Conservation (phyloP, 352 stramenopile genomes). For the Phytophthora pistaciae region DNA sequence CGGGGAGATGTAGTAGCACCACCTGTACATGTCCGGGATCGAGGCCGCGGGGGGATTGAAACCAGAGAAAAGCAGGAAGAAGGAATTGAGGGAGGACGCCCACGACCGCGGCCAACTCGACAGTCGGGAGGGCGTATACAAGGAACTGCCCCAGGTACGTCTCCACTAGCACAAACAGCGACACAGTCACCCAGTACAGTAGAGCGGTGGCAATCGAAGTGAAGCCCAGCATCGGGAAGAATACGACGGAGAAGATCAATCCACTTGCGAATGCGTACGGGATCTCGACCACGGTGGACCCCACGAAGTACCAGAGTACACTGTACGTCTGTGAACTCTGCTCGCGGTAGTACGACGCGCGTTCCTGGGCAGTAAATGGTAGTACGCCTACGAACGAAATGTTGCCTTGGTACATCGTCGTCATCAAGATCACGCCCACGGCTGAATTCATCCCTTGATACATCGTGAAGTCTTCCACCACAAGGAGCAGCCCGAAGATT, state of each 20-base stretch:
- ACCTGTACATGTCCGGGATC: constrained; percentile 52
- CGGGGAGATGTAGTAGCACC: constrained; percentile 49
- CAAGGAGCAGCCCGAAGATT: constrained; percentile 78
- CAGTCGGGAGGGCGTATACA: constrained; percentile 10
- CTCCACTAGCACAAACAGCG: constrained; percentile 30
- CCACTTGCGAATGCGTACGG: constrained; percentile 20
- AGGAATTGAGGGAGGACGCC: constrained; percentile 14
- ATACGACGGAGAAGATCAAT: constrained; percentile 15
- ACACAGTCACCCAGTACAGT: constrained; percentile 32
- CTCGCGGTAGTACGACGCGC: constrained; percentile 19
- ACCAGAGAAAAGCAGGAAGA: constrained; percentile 57
- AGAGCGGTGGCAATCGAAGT: constrained; percentile 17
- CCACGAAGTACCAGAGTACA: constrained; percentile 24
- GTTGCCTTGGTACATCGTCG: constrained; percentile 20
- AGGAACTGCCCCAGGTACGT: constrained; percentile 40
- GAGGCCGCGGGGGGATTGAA: constrained; percentile 51
- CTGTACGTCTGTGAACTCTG: constrained; percentile 16
- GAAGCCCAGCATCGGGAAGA: constrained; percentile 35
- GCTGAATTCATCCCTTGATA: constrained; percentile 59
- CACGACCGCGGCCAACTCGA: constrained; percentile 16
- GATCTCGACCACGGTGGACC: constrained; percentile 12
- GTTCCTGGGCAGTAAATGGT: constrained; percentile 15
- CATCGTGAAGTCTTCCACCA: constrained; percentile 42
- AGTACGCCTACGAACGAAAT: constrained; percentile 15
- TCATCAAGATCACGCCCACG: constrained; percentile 44